These are phyloP conservation scores for Letharia columbiana DNA, from an alignment of 495 filamentous ascomycete species.

Conservation along the genomic window DNA sequence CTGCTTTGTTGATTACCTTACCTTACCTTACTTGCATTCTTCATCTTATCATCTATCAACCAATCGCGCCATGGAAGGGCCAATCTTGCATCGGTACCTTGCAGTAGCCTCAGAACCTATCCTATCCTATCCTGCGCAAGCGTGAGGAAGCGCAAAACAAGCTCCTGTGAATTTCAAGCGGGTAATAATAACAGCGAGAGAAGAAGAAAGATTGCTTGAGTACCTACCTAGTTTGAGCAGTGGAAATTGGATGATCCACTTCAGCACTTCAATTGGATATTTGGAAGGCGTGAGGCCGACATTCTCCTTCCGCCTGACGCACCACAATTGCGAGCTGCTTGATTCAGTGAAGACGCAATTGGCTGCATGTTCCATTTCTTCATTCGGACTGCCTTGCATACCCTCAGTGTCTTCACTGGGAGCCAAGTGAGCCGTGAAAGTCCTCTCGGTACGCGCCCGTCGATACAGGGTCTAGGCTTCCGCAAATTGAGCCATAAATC, in stretches of 20 bases:
- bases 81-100: neutral
- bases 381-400: neutral
- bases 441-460: neutral
- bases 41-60: neutral
- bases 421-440: neutral
- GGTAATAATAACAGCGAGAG: too few species aligned
- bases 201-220: too few species aligned
- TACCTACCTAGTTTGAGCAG: too few species aligned
- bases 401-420: neutral
- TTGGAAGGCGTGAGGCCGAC: neutral
- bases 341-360: neutral
- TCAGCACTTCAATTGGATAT: neutral
- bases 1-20: neutral
- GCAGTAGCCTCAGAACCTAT: neutral
- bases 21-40: too few species aligned
- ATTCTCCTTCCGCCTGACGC: neutral
- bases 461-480: too few species aligned
- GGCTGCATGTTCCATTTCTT: neutral
- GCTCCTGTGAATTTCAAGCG: neutral
- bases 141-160: too few species aligned
- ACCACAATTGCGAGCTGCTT: neutral
- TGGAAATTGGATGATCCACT: neutral
- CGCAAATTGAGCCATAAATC: too few species aligned
- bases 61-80: neutral
- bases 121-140: neutral